A percentile compares a stretch with the other conserved stretches of the same genome.
Evolutionary conservation across 257 asterid genomes (phyloP).

Genomic region (Solanum piurae): DNA sequence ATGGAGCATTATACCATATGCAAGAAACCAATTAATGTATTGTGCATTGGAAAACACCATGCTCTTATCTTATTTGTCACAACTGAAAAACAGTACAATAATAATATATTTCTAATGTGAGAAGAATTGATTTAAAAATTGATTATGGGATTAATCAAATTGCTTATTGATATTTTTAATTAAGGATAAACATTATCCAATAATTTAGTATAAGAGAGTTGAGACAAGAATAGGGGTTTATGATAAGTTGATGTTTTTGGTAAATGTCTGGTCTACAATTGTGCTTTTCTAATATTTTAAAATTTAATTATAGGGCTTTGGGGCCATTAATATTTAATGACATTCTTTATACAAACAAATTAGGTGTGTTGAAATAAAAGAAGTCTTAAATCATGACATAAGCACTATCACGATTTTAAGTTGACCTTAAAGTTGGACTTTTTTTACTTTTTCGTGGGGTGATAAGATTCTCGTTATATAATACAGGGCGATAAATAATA

Average conservation of each 20-base stretch:
- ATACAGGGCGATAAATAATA: background rate
- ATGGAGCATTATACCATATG: background rate
- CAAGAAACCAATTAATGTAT: background rate
- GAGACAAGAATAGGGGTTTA: constrained; percentile 6
- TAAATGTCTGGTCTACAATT: constrained; percentile 1
- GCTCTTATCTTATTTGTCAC: background rate
- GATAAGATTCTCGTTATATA: background rate
- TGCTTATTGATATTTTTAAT: background rate
- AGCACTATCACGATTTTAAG: background rate
- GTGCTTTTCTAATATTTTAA: background rate
- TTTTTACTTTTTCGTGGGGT: background rate
- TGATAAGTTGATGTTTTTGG: background rate
- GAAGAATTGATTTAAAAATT: background rate
- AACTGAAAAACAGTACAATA: background rate
- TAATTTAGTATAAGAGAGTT: constrained; percentile 1
- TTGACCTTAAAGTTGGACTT: background rate
- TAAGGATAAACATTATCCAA: background rate
- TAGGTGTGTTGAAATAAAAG: background rate
- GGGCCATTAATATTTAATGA: background rate
- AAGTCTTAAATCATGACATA: constrained; percentile 7
- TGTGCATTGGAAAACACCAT: background rate
- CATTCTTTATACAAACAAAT: background rate
- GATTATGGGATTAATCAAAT: background rate
- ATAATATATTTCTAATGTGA: background rate
- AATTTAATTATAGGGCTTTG: background rate